Evolutionary conservation across 1,284 basidiomycete genomes (phyloP).

Genomic region (Apiotrichum sp.): DNA sequence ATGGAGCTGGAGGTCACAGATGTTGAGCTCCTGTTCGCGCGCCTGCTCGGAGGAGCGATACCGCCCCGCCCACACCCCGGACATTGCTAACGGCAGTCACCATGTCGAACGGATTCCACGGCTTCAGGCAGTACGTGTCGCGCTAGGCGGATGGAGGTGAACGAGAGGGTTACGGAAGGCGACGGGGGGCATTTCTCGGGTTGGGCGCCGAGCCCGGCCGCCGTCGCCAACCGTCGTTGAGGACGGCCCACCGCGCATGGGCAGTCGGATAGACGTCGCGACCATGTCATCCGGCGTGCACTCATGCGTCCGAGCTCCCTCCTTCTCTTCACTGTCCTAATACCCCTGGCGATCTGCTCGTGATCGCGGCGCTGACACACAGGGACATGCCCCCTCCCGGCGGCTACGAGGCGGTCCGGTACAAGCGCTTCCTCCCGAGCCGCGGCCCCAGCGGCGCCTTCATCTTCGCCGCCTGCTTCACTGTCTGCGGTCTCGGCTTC

Average conservation of each 20-base stretch:
- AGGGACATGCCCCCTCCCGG: conserved; percentile 95
- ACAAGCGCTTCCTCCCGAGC: conserved; percentile 92
- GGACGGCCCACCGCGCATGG: too few species aligned
- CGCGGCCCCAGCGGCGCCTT: conserved; percentile 82
- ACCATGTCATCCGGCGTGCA: too few species aligned
- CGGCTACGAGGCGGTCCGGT: conserved; percentile 87
- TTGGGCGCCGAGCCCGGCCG: too few species aligned
- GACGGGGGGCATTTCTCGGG: too few species aligned
- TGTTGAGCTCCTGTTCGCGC: too few species aligned
- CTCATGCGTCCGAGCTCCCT: too few species aligned
- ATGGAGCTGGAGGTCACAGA: too few species aligned
- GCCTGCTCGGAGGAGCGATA: too few species aligned
- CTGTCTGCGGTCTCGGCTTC: conserved; percentile 85
- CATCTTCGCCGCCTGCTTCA: conserved; percentile 77
- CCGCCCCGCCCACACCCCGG: not conserved
- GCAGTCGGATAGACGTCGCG: too few species aligned
- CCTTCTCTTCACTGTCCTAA: too few species aligned
- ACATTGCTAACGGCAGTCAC: not conserved
- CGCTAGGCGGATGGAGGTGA: not conserved
- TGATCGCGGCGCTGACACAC: conserved; percentile 8
- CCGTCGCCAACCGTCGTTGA: too few species aligned
- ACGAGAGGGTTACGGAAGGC: not conserved
- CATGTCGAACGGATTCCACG: conserved; percentile 9
- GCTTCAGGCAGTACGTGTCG: conserved; percentile 6
- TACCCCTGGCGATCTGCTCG: too few species aligned